phyloP scores from a whole-genome alignment of 2,329 filamentous ascomycete species.

The Trichothecium sympodiale region DNA sequence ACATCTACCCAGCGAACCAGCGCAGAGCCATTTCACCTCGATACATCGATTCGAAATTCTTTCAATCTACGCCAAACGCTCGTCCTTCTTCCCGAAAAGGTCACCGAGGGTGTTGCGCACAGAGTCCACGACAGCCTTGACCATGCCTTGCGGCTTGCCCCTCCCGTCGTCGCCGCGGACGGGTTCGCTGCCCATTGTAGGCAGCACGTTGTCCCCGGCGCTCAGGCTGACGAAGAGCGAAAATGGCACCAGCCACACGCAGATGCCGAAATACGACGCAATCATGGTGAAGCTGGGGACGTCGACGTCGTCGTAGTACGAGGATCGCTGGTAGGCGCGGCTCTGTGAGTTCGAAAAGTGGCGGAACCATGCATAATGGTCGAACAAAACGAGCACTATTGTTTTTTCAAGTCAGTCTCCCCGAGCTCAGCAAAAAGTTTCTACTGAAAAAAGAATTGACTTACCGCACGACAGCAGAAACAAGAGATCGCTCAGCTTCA shows the following conservation, averaged over 20 bases:
- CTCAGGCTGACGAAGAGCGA: conserved; percentile 89
- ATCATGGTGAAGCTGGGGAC: conserved; percentile 86
- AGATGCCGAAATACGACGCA: conserved; percentile 89
- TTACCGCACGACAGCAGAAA: conserved; percentile 75
- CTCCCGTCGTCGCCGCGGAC: conserved; percentile 33
- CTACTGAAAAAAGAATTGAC: too few species aligned
- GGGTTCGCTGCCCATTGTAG: conserved; percentile 69
- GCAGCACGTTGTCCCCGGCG: conserved; percentile 88
- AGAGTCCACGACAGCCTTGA: conserved; percentile 53
- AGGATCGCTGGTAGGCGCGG: conserved; percentile 44
- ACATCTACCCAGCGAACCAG: background rate
- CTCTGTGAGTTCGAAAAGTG: conserved; percentile 66
- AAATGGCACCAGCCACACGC: conserved; percentile 94
- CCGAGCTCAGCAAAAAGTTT: background rate
- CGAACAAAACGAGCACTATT: conserved; percentile 66
- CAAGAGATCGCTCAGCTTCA: conserved; percentile 77
- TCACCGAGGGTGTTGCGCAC: conserved; percentile 39
- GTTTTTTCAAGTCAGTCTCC: background rate
- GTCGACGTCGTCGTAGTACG: conserved; percentile 50
- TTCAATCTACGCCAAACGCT: conserved; percentile 13
- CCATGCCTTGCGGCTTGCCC: conserved; percentile 49
- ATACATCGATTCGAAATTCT: too few species aligned
- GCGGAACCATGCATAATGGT: conserved; percentile 94
- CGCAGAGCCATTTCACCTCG: conserved; percentile 2
- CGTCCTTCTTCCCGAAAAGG: background rate